Evolutionary conservation across 257 asterid species (phyloP).

Genomic region (Cynanchum wilfordii): DNA sequence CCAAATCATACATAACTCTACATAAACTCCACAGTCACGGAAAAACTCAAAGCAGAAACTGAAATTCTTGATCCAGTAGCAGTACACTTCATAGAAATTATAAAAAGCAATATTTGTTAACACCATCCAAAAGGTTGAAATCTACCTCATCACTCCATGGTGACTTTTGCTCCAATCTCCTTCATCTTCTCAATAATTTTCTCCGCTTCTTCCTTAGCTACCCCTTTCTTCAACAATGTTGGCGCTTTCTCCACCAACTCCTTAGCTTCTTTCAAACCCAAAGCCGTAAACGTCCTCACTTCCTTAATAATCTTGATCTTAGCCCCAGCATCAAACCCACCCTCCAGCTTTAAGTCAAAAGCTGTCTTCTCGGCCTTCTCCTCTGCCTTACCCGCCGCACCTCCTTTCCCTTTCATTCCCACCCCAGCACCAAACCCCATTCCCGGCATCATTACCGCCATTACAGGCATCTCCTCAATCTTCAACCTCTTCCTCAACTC

Average conservation of each 20-base stretch:
- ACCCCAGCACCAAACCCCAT: slow-evolving; percentile 56
- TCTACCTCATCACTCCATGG: slow-evolving; percentile 83
- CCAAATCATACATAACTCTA: background rate
- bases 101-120: background rate
- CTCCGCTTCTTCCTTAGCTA: slow-evolving; percentile 80
- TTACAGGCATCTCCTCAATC: slow-evolving; percentile 72
- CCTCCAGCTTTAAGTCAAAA: slow-evolving; percentile 88
- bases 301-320: slow-evolving; percentile 92
- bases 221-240: slow-evolving; percentile 86
- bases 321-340: slow-evolving; percentile 64
- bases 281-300: slow-evolving; percentile 75
- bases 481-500: slow-evolving; percentile 54
- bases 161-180: slow-evolving; percentile 72
- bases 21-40: background rate
- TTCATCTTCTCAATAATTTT: slow-evolving; percentile 81
- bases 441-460: slow-evolving; percentile 86
- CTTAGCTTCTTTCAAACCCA: slow-evolving; percentile 93
- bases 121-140: background rate
- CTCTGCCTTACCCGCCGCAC: slow-evolving; percentile 45
- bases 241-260: slow-evolving; percentile 97
- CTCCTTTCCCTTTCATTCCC: slow-evolving; percentile 47
- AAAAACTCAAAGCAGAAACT: background rate
- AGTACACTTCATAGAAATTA: background rate
- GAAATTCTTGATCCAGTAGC: background rate
- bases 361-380: slow-evolving; percentile 77